Evolutionary conservation across 2,329 filamentous ascomycete genomes (phyloP).

Genomic region (Fusarium beomiforme): DNA sequence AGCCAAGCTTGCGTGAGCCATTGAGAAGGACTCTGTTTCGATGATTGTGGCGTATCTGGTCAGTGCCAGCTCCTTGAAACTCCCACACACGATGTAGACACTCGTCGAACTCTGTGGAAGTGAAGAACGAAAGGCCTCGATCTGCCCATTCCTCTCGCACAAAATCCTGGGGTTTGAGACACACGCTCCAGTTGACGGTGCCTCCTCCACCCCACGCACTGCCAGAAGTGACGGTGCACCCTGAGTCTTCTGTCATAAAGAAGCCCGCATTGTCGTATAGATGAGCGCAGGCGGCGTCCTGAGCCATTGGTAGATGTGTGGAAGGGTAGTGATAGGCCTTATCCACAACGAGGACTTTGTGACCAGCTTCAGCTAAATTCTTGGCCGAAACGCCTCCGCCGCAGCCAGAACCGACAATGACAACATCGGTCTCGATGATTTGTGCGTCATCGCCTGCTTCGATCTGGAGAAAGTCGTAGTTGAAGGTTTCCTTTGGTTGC

Average conservation of each 20-base stretch:
- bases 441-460: slow-evolving; percentile 55
- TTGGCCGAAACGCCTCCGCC: slow-evolving; percentile 86
- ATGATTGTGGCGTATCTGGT: slow-evolving; percentile 76
- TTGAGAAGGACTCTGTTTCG: slow-evolving; percentile 78
- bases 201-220: slow-evolving; percentile 86
- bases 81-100: slow-evolving; percentile 82
- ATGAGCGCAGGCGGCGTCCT: slow-evolving; percentile 66
- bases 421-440: slow-evolving; percentile 79
- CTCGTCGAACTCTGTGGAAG: slow-evolving; percentile 77
- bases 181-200: slow-evolving; percentile 84
- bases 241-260: slow-evolving; percentile 64
- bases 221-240: slow-evolving; percentile 72
- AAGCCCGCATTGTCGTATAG: slow-evolving; percentile 77
- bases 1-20: slow-evolving; percentile 78
- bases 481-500: slow-evolving; percentile 60
- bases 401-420: slow-evolving; percentile 88
- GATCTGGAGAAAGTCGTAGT: slow-evolving; percentile 72
- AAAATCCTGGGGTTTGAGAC: slow-evolving; percentile 73
- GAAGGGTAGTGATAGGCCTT: slow-evolving; percentile 82
- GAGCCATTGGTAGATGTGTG: slow-evolving; percentile 77
- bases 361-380: slow-evolving; percentile 79
- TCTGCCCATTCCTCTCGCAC: slow-evolving; percentile 86
- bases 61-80: slow-evolving; percentile 77
- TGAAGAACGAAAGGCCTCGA: slow-evolving; percentile 76
- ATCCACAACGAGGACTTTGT: slow-evolving; percentile 82